Conservation (phyloP, 148 eudicot species). For the Chenopodium quinoa region DNA sequence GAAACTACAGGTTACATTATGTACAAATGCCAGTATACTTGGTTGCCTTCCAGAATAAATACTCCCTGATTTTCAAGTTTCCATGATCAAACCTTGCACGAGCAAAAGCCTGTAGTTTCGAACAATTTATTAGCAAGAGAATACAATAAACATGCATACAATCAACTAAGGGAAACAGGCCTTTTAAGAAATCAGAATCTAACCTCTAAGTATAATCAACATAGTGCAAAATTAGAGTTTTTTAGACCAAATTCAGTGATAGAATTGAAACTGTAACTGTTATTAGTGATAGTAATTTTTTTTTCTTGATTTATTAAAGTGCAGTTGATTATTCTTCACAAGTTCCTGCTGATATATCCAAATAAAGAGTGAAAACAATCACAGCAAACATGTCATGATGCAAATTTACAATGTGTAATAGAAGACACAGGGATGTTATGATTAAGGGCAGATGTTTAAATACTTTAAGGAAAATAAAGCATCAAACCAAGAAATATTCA, state of each 20-base stretch:
- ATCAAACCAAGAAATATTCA: background rate
- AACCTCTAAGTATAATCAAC: background rate
- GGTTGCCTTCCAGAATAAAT: slow-evolving; percentile 2
- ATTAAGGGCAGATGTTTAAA: background rate
- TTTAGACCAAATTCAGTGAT: background rate
- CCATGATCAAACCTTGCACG: background rate
- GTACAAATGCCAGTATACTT: slow-evolving; percentile 28
- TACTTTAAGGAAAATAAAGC: background rate
- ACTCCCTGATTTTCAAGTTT: background rate
- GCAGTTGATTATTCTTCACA: background rate
- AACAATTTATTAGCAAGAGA: slow-evolving; percentile 5
- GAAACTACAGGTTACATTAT: slow-evolving; percentile 24
- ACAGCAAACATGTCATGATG: background rate
- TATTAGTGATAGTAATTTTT: background rate
- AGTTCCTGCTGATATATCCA: background rate
- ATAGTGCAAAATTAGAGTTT: background rate
- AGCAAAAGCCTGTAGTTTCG: slow-evolving; percentile 18
- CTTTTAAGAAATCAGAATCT: background rate
- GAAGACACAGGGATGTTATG: background rate
- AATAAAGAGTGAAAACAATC: background rate
- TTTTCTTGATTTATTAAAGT: background rate
- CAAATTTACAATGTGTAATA: background rate
- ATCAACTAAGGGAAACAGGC: background rate
- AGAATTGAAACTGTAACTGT: background rate
- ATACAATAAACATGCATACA: background rate